Conservation (phyloP, 2,329 filamentous ascomycete species). For the Tolypocladium sp. region DNA sequence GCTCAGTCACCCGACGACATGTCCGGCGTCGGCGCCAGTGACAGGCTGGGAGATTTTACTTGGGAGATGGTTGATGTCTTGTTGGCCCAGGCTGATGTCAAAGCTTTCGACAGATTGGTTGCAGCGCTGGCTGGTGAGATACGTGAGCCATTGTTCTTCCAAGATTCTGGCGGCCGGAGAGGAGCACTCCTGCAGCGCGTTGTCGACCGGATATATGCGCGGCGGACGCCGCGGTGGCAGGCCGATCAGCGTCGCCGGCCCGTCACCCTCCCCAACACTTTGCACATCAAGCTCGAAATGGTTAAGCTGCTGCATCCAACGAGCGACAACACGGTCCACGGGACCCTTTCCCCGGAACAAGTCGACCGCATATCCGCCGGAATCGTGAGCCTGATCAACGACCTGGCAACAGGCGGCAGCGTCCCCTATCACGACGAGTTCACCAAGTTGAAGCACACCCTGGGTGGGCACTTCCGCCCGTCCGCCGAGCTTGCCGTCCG, state of each 20-base stretch:
- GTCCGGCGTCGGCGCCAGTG: background rate
- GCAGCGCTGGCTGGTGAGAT: background rate
- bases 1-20: background rate
- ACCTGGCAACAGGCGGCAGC: background rate
- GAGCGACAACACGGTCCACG: background rate
- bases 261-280: background rate
- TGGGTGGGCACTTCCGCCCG: background rate
- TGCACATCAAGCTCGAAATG: background rate
- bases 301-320: background rate
- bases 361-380: background rate
- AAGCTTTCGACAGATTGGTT: background rate
- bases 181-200: background rate
- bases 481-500: background rate
- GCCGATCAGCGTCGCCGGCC: background rate
- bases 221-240: background rate
- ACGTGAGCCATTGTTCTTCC: background rate
- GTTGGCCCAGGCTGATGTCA: background rate
- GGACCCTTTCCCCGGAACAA: background rate
- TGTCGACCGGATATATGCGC: background rate
- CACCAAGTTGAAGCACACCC: background rate
- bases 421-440: background rate
- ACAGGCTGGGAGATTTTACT: background rate
- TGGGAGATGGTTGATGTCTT: background rate
- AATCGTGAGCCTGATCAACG: background rate
- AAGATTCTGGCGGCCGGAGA: background rate